These are phyloP conservation scores for Angomonas deanei DNA, from an alignment of 208 protist species.

Conservation along the genomic window DNA sequence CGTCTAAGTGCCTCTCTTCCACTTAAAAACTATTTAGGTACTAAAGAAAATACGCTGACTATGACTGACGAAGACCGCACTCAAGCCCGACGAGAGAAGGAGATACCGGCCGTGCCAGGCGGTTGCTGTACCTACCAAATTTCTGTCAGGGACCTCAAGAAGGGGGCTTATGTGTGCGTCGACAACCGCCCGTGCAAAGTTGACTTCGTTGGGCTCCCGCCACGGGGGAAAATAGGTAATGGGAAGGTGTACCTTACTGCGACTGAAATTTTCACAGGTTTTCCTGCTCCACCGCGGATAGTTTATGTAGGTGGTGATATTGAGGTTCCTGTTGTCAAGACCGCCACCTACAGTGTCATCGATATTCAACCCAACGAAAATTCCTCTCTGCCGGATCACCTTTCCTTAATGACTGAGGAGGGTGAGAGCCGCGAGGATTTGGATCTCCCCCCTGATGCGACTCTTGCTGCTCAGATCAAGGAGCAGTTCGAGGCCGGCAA, in stretches of 20 bases:
- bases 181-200: constrained; percentile 95
- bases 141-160: constrained; percentile 84
- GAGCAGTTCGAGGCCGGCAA: constrained; percentile 91
- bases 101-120: too few species aligned
- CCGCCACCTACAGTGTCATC: constrained; percentile 92
- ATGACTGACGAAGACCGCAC: constrained; percentile 68
- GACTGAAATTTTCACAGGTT: constrained; percentile 98
- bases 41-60: too few species aligned
- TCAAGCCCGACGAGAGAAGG: constrained; percentile 42
- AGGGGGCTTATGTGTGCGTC: constrained; percentile 86
- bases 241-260: constrained; percentile 97
- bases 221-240: constrained; percentile 99
- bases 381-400: constrained; percentile 49
- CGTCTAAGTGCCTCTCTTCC: too few species aligned
- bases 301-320: too few species aligned
- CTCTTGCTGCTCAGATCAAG: constrained; percentile 87
- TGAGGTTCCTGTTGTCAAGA: constrained; percentile 93
- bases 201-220: constrained; percentile 96
- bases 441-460: constrained; percentile 89
- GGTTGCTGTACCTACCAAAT: constrained; percentile 83
- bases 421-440: constrained; percentile 95
- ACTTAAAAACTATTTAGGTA: too few species aligned
- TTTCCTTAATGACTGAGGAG: constrained; percentile 91
- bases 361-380: constrained; percentile 92
- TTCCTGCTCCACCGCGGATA: constrained; percentile 97